Evolutionary conservation across 164 flowering plant genomes (phyloP), one percentile per base, ranked within the genome.

Genomic region (Annona cherimola): DNA sequence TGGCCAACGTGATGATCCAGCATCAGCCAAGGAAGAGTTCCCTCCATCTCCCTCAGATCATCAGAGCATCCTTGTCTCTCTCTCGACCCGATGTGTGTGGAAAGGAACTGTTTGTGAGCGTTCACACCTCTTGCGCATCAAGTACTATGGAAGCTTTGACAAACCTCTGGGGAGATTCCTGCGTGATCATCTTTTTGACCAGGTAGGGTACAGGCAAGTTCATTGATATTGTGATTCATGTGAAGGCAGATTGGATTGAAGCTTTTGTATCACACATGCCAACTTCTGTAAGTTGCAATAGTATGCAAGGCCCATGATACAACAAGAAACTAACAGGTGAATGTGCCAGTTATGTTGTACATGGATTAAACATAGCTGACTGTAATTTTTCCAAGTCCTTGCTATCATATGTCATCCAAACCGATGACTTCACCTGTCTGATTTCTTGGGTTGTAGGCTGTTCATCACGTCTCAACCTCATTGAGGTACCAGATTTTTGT

Each of bases 71-170:
- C 77, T 96, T 82, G 98, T 96, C 35, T 92, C 97, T 39, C 80
- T 90, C 67, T 96, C 97, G 66, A 86, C 97, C 26, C 87, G 99
- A 46, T 90, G 97, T 75, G 92, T 93, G 72, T 93, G 97, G 98
- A 96, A 92, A 76, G 98, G 97, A 41, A 96, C 97, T 63, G 96
- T 93, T 4, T 96, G 99, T 83, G 97, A 92, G 73, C 81, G 95
- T 71, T 84, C 97, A 3, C 97, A 90, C 81, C 91, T 93, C 55
- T 88, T 92, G 63, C 90, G 99, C 55, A 96, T 96, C 70, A 96
- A 96, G 80, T 96, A 93, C 79, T 96, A 96, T 79, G 98, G 98
- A 1, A 88, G 78, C 79, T 93, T 87, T 78, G 99, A 96, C 76
- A 96, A 88, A 80, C 98, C 99, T 61, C 74, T 96, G 82, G 98